Evolutionary conservation across 768 basidiomycete species (phyloP), one percentile per base, ranked within the genome.

Genomic region (Calvatia gigantea): DNA sequence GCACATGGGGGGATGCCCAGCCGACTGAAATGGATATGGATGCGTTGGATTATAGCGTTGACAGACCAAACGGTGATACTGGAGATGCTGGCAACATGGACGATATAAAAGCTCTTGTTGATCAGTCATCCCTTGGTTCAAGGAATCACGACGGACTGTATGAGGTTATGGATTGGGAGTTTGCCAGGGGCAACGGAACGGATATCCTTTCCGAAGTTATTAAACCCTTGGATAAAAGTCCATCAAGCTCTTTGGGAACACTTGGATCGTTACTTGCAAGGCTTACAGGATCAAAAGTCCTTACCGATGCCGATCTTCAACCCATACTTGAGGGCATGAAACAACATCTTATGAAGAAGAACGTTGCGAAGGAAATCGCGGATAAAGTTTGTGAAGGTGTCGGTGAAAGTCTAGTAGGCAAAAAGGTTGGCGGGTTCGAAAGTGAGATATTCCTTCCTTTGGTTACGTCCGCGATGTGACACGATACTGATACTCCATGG

Each of bases 281-380:
- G 41, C 71, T 97, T 62, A 95, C 93, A 3, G 91, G 94, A 0
- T 85, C 85, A 23, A 95, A 94, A 70, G 76, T 85, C 2, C 73
- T 99, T 53, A 89, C 88, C 1, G 81, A 91, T 53, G 78, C 83
- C 35, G 96, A 98, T 68, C 70, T 98, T 51, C 82, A 83, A 61
- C 96, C 96, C 6, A 90, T 96, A 1, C 68, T 98, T 42, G 88
- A 88, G 48, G 91, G 85, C 15, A 98, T 98, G 94, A 94, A 96
- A 69, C 92, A 95, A 58, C 96, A 98, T 70, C 77, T 99, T 42
- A 98, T 98, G 94, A 85, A 89, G 73, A 98, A 98, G 78, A 99
- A 99, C 64, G 97, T 99, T 4, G 97, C 97, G 3, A 91, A 85
- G 70, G 94, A 95, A 57, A 98, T 98, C 59, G 80, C 95, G 11